These are phyloP conservation scores for Amylocarpus encephaloides DNA, from an alignment of 2,329 filamentous ascomycete species.

Conservation along the genomic window DNA sequence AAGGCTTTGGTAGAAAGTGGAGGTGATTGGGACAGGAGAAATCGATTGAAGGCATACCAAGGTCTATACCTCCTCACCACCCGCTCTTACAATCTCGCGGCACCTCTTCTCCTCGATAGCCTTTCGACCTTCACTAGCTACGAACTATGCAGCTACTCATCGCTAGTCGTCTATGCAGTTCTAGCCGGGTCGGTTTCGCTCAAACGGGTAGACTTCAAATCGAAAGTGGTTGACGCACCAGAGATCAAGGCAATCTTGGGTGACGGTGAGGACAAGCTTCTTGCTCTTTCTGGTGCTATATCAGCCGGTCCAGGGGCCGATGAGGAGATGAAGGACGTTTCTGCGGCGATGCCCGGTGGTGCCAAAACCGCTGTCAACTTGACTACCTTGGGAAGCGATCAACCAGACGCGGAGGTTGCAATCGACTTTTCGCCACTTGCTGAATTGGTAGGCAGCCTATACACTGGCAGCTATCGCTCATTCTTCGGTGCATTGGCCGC, in stretches of 20 bases:
- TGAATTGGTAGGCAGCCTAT: slow-evolving; percentile 82
- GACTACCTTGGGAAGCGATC: slow-evolving; percentile 69
- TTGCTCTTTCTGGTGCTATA: slow-evolving; percentile 71
- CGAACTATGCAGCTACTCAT: slow-evolving; percentile 95
- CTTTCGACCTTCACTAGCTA: slow-evolving; percentile 98
- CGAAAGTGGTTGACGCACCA: slow-evolving; percentile 95
- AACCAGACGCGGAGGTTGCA: slow-evolving; percentile 71
- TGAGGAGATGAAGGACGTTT: slow-evolving; percentile 64
- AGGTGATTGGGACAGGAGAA: slow-evolving; percentile 97
- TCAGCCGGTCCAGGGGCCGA: slow-evolving; percentile 78
- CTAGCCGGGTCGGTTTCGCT: slow-evolving; percentile 90
- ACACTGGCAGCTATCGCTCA: slow-evolving; percentile 86
- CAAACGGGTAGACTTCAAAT: slow-evolving; percentile 97
- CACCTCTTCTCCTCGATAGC: slow-evolving; percentile 90
- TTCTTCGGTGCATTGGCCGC: slow-evolving; percentile 87
- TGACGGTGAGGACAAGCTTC: slow-evolving; percentile 78
- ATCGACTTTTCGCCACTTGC: slow-evolving; percentile 87
- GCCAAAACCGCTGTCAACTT: slow-evolving; percentile 76
- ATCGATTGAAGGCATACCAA: slow-evolving; percentile 97
- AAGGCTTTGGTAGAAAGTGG: slow-evolving; percentile 87
- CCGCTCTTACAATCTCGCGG: slow-evolving; percentile 82
- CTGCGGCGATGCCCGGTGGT: slow-evolving; percentile 44
- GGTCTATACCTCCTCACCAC: slow-evolving; percentile 88
- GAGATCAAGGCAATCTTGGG: slow-evolving; percentile 97
- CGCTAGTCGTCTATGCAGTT: slow-evolving; percentile 90